A percentile compares a stretch with the other conserved stretches of the same genome.
These are phyloP conservation scores for Ganoderma meredithae DNA, from an alignment of 1,284 basidiomycete genomes.

Conservation along the genomic window DNA sequence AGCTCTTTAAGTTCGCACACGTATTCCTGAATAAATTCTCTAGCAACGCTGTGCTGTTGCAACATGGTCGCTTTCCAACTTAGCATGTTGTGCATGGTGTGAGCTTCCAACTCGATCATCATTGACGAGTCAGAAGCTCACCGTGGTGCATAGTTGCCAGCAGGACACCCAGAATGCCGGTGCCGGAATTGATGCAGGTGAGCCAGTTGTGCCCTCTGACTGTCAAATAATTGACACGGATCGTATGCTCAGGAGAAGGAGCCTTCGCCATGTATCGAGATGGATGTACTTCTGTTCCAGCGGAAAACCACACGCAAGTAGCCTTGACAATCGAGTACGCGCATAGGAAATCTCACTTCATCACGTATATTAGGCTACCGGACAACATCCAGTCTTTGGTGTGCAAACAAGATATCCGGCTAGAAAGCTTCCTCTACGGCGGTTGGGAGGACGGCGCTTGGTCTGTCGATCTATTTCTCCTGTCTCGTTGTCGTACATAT, in stretches of 20 bases:
- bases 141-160: slow-evolving; percentile 17
- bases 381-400: slow-evolving; percentile 24
- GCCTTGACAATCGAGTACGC: too few relatives aligned
- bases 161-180: slow-evolving; percentile 4
- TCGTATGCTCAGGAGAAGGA: not conserved
- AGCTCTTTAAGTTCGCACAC: too few relatives aligned
- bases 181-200: slow-evolving; percentile 17
- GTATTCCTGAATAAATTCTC: too few relatives aligned
- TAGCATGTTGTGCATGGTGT: slow-evolving; percentile 31
- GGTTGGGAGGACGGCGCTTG: slow-evolving; percentile 31
- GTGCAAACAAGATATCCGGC: slow-evolving; percentile 26
- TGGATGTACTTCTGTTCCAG: slow-evolving; percentile 3
- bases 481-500: not conserved
- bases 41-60: slow-evolving; percentile 24
- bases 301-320: slow-evolving; percentile 21
- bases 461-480: slow-evolving; percentile 6
- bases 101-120: not conserved
- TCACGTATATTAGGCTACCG: slow-evolving; percentile 26
- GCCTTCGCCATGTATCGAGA: not conserved
- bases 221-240: not conserved
- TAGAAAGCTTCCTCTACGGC: slow-evolving; percentile 28
- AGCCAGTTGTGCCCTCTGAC: not conserved
- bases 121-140: not conserved
- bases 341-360: too few relatives aligned
- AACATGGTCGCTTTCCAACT: slow-evolving; percentile 24